Evolutionary conservation across 176 grass and related monocot species (phyloP), one percentile per base, ranked within the genome.

Genomic region (Typha latifolia): DNA sequence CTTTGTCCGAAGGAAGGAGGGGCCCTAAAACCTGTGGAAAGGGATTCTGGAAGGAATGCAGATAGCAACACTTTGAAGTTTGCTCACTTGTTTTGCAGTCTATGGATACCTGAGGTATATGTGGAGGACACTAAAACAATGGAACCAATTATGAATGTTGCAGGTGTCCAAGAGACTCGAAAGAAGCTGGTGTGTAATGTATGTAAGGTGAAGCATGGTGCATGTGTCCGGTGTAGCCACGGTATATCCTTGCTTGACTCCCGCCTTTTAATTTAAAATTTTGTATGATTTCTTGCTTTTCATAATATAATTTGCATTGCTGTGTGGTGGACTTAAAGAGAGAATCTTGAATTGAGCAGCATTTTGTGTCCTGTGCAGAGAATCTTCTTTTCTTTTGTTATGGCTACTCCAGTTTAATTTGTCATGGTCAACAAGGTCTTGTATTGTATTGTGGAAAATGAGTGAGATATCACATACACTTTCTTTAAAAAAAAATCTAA

Each of bases 131-230:
- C 77, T 61, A 78, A 84, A 49, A 63, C 65, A 72, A 90, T 99
- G 95, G 86, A 99, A 52, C 89, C 90, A 18, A 51, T 90, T 81
- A 79, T 79, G 32, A 85, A 87, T 49, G 19, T 75, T 16, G 77
- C 50, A 74, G 62, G 72, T 66, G 63, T 90, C 61, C 85, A 77
- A 64, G 82, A 89, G 48, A 90, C 77, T 51, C 82, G 82, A 12
- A 81, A 69, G 74, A 94, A 90, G 52, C 75, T 99, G 64, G 66
- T 87, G 1, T 99, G 95, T 74, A 93, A 70, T 20, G 82, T 99
- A 37, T 99, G 95, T 81, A 99, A 99, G 77, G 72, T 94, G 67
- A 99, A 99, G 81, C 81, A 90, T 72, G 95, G 95, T 69, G 89
- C 82, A 71, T 99, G 95, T 64, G 29, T 99, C 55, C 85, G 95